These are phyloP conservation scores for Sclerotinia nivalis DNA, from an alignment of 2,329 filamentous ascomycete species.

Conservation along the genomic window DNA sequence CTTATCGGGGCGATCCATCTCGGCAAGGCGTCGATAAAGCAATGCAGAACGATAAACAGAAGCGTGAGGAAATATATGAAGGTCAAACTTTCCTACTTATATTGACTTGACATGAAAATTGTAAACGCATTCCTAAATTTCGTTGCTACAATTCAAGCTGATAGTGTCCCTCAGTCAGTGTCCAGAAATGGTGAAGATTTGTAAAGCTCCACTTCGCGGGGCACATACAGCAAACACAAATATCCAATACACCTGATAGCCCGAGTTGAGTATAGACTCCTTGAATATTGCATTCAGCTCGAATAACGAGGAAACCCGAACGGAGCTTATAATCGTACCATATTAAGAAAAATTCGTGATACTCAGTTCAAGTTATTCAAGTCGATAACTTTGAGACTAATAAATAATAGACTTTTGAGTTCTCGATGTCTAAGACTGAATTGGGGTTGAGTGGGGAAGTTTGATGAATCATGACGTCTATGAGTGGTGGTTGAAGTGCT, in stretches of 20 bases:
- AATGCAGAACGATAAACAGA: not conserved
- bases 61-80: no score
- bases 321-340: no score
- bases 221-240: not conserved
- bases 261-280: no score
- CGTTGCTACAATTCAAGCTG: not conserved
- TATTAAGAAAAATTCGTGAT: no score
- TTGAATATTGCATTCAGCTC: no score
- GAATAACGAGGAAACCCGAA: not conserved
- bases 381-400: no score
- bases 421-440: not conserved
- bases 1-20: not conserved
- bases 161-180: not conserved
- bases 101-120: not conserved
- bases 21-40: not conserved
- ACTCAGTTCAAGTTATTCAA: no score
- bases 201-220: not conserved
- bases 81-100: no score
- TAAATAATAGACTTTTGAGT: not conserved
- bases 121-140: not conserved
- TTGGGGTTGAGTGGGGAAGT: not conserved
- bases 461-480: conserved; percentile 17
- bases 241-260: no score
- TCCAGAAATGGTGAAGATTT: not conserved
- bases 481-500: conserved; percentile 1